These are phyloP conservation scores for Aspergillus pseudoterreus DNA, from an alignment of 2,329 filamentous ascomycete genomes.

Conservation along the genomic window DNA sequence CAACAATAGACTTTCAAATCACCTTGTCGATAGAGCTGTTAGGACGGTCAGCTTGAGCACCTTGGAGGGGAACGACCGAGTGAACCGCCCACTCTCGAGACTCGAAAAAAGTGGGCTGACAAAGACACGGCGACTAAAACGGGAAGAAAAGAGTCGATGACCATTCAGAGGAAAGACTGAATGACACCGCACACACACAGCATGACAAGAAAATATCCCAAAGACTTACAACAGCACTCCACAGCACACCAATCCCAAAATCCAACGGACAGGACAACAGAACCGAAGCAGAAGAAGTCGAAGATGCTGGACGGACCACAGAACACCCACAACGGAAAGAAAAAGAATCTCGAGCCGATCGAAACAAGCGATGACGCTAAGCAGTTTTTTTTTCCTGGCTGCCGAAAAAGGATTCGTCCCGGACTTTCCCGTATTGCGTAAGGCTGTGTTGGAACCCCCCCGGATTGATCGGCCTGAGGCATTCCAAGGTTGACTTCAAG, in stretches of 20 bases:
- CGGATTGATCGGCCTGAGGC: conserved; percentile 21
- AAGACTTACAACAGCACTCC: conserved; percentile 14
- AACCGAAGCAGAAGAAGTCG: neutral
- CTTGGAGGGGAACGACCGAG: conserved; percentile 24
- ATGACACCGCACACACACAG: conserved; percentile 9
- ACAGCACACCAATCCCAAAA: conserved; percentile 23
- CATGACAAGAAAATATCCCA: conserved; percentile 6
- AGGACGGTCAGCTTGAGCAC: conserved; percentile 24
- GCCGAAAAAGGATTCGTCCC: conserved; percentile 12
- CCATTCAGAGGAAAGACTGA: conserved; percentile 3
- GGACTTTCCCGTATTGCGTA: conserved; percentile 39
- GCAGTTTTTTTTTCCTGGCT: conserved; percentile 6
- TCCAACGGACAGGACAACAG: conserved; percentile 4
- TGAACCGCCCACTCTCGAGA: conserved; percentile 26
- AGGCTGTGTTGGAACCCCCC: conserved; percentile 20
- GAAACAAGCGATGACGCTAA: conserved; percentile 15
- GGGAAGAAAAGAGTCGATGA: conserved; percentile 3
- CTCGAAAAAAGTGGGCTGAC: conserved; percentile 23
- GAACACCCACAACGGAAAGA: neutral
- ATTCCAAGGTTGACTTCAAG: neutral
- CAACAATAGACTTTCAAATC: conserved; percentile 19
- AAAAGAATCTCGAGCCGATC: conserved; percentile 11
- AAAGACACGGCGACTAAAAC: conserved; percentile 15
- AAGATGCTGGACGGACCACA: neutral
- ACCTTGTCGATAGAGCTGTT: conserved; percentile 21